These are phyloP conservation scores for Paecilomyces variotii DNA, from an alignment of 2,329 filamentous ascomycete species.

Conservation along the genomic window DNA sequence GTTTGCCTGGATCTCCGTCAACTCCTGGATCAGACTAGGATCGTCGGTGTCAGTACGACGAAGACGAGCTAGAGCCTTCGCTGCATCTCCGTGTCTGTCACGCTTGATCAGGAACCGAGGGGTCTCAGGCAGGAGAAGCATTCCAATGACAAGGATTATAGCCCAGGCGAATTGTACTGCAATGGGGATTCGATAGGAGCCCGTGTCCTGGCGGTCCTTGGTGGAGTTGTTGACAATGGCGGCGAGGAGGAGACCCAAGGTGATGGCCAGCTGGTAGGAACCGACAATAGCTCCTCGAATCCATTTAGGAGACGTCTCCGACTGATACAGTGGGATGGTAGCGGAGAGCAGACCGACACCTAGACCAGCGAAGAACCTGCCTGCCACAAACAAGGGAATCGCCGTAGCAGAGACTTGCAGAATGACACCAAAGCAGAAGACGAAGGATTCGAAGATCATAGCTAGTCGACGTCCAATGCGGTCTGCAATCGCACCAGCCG, in stretches of 20 bases:
- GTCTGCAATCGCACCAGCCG: constrained; percentile 65
- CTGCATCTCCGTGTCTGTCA: constrained; percentile 57
- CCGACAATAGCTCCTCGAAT: constrained; percentile 69
- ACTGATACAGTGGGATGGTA: constrained; percentile 66
- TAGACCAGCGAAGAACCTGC: constrained; percentile 61
- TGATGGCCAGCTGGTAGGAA: constrained; percentile 75
- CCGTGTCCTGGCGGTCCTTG: constrained; percentile 51
- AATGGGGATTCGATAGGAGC: constrained; percentile 72
- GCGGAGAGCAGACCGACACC: constrained; percentile 74
- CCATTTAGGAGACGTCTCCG: constrained; percentile 63
- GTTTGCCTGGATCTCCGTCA: constrained; percentile 79
- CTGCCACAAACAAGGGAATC: constrained; percentile 55
- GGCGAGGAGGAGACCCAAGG: constrained; percentile 66
- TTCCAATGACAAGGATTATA: constrained; percentile 61
- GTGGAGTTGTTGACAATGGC: constrained; percentile 66
- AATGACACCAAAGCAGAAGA: constrained; percentile 58
- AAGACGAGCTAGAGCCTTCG: constrained; percentile 54
- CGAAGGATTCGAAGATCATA: constrained; percentile 57
- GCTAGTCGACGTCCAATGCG: constrained; percentile 53
- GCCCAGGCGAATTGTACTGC: constrained; percentile 73
- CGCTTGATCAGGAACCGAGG: constrained; percentile 78
- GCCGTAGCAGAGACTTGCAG: constrained; percentile 51
- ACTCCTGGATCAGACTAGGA: constrained; percentile 66
- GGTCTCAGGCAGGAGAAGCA: constrained; percentile 72
- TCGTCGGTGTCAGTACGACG: constrained; percentile 60